Evolutionary conservation across 1,139 yeast genomes (phyloP).

Genomic region (Taiozyma sp.): DNA sequence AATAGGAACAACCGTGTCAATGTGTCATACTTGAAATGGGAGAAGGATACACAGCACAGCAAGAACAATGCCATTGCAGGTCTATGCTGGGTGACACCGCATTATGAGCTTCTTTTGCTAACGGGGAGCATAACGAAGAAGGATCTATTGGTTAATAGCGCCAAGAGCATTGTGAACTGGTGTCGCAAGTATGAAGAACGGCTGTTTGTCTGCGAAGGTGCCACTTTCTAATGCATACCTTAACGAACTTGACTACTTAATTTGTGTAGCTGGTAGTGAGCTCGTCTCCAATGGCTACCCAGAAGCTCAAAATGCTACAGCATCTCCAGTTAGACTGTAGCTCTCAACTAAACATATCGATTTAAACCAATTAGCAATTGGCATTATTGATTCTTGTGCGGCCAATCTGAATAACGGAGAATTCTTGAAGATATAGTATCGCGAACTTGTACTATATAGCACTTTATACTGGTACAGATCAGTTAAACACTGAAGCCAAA

Average conservation of each 20-base stretch:
- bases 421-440: too few species aligned
- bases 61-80: constrained; percentile 36
- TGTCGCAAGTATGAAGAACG: constrained; percentile 50
- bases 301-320: too few species aligned
- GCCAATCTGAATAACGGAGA: too few species aligned
- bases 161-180: constrained; percentile 50
- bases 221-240: constrained; percentile 34
- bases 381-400: too few species aligned
- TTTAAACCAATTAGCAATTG: too few species aligned
- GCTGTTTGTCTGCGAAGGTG: constrained; percentile 58
- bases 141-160: constrained; percentile 44
- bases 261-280: too few species aligned
- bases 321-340: too few species aligned
- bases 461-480: too few species aligned
- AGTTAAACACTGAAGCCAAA: too few species aligned
- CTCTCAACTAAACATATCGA: too few species aligned
- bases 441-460: too few species aligned
- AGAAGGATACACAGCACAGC: constrained; percentile 10
- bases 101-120: constrained; percentile 49
- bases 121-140: constrained; percentile 44
- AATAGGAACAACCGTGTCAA: constrained; percentile 15
- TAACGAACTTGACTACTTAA: not conserved
- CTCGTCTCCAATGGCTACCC: too few species aligned
- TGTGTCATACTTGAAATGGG: constrained; percentile 32
- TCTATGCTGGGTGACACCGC: constrained; percentile 49